Evolutionary conservation across 179 eudicot species (phyloP).

Genomic region (Dionaea muscipula): DNA sequence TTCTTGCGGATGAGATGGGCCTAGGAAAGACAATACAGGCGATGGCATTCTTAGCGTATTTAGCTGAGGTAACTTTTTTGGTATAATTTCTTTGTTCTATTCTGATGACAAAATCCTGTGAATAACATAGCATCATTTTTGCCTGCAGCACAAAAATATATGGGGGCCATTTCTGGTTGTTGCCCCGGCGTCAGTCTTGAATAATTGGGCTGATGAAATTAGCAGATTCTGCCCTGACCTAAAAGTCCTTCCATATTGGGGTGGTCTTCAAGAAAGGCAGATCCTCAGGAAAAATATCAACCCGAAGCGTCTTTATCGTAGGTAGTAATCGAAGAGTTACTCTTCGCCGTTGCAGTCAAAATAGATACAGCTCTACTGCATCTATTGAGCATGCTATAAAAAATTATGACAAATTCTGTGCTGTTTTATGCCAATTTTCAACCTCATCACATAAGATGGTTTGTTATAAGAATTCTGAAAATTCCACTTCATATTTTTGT

Average conservation of each 20-base stretch:
- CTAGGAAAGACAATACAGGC: slow-evolving; percentile 98
- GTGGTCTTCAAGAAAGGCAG: slow-evolving; percentile 81
- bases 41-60: slow-evolving; percentile 95
- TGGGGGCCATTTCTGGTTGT: slow-evolving; percentile 99
- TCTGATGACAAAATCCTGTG: neutral
- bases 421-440: too few relatives aligned
- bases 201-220: slow-evolving; percentile 97
- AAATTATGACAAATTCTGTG: too few relatives aligned
- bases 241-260: slow-evolving; percentile 96
- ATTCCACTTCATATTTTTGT: too few relatives aligned
- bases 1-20: slow-evolving; percentile 99
- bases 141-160: slow-evolving; percentile 73
- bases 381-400: too few relatives aligned
- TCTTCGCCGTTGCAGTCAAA: too few relatives aligned
- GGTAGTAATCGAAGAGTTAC: slow-evolving; percentile 26
- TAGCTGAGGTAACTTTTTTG: slow-evolving; percentile 69
- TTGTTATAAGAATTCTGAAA: too few relatives aligned
- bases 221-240: slow-evolving; percentile 91
- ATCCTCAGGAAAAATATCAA: slow-evolving; percentile 83
- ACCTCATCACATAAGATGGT: too few relatives aligned
- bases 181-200: slow-evolving; percentile 97
- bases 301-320: slow-evolving; percentile 93
- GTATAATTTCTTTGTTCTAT: slow-evolving; percentile 6
- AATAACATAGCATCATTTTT: slow-evolving; percentile 16
- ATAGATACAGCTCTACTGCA: too few relatives aligned